Base-by-base conservation (phyloP, 2,329 filamentous ascomycete species). In the Magnaporthiopsis poae region DNA sequence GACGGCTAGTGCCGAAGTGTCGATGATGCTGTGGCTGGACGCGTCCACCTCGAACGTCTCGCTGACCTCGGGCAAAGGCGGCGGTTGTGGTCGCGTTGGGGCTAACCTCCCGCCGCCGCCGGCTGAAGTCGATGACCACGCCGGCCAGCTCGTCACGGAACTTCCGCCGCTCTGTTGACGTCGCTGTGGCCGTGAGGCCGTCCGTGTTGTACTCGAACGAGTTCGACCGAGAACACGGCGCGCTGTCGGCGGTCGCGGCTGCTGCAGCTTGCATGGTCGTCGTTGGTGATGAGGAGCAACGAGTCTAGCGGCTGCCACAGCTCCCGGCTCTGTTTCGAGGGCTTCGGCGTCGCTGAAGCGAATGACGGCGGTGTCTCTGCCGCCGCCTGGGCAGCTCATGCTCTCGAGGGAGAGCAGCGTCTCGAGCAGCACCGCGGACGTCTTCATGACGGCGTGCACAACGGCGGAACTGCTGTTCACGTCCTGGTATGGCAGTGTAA, bases 81-180 rank as follows among this genome's bases (percentile, higher is more conserved):
- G 33, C 33, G 33, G 33, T 9, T 4, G 33, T 9, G 33, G 33
- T 35, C 33, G 33, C n/a, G n/a, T n/a, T n/a, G n/a, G n/a, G n/a
- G n/a, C n/a, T n/a, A n/a, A n/a, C n/a, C n/a, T n/a, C n/a, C n/a
- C n/a, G n/a, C n/a, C n/a, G n/a, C n/a, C n/a, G n/a, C n/a, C n/a
- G 63, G 15, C n/a, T 64, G 21, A 64, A 64, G 46, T 64, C 36
- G 33, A 64, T 35, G 7, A 13, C 25, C 7, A n/a, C 63, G 29
- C 60, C 46, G 7, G 52, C 39, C 1, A 64, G 15, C 29, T 59
- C 63, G 1, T 60, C 63, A 5, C 39, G 52, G 39, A 52, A 21
- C 18, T 8, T 15, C 12, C 63, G 63, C 29, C 35, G 35, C 18
- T 64, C 25, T 2, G 27, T 46, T 11, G 63, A 11, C 15, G 29